Evolutionary conservation across 305 asterid genomes (phyloP).

Genomic region (Fraxinus albicans): DNA sequence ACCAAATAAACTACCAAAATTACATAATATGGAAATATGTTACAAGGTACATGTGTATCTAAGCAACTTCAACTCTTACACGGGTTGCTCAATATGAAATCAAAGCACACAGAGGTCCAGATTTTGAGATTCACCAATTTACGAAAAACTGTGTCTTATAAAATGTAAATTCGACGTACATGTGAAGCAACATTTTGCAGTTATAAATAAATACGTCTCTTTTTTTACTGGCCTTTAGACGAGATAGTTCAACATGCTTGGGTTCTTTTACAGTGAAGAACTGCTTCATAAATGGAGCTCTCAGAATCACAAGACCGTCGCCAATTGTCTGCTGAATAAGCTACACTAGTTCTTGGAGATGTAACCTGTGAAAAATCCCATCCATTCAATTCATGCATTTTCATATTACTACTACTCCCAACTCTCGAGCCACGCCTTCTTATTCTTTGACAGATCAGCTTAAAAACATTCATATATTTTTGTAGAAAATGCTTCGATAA

Average conservation of each 20-base stretch:
- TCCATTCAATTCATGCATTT: conserved; percentile 13
- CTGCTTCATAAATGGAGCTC: conserved; percentile 80
- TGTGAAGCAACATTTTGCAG: no score
- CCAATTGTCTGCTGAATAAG: conserved; percentile 57
- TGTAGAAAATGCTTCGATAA: conserved; percentile 44
- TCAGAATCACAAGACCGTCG: conserved; percentile 81
- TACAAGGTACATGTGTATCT: background rate
- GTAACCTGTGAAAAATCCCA: conserved; percentile 42
- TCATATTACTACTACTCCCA: conserved; percentile 21
- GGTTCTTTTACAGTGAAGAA: conserved; percentile 83
- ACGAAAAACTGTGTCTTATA: no score
- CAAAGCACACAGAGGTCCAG: background rate
- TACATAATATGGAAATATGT: background rate
- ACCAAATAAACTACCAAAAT: no score
- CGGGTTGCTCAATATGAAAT: background rate
- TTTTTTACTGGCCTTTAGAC: background rate
- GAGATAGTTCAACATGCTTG: conserved; percentile 21
- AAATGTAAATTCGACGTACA: no score
- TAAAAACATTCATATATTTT: conserved; percentile 49
- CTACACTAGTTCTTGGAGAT: conserved; percentile 60
- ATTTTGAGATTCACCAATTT: background rate
- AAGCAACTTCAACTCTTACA: no score
- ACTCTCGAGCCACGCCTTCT: conserved; percentile 25
- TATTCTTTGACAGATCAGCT: conserved; percentile 45
- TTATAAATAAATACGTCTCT: background rate